Evolutionary conservation across 2,329 filamentous ascomycete species (phyloP).

Genomic region (Epichloe aotearoae): DNA sequence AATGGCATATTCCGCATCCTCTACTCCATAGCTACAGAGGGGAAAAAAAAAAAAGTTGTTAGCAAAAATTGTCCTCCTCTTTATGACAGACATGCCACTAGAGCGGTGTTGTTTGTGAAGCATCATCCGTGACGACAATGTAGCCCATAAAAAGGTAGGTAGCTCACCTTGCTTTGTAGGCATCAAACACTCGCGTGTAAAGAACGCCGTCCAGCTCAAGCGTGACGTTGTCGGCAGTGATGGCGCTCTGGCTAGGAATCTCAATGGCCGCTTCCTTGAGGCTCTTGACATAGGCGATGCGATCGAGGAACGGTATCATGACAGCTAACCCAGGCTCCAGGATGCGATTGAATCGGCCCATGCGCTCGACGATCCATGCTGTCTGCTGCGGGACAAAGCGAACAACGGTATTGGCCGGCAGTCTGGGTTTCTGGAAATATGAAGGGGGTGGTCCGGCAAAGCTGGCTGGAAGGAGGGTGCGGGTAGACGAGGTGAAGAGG

Average conservation of each 20-base stretch:
- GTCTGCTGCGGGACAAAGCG: conserved; percentile 99
- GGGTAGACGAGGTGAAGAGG: conserved; percentile 19
- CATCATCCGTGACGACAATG: too few relatives aligned
- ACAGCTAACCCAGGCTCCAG: conserved; percentile 84
- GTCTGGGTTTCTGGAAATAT: conserved; percentile 63
- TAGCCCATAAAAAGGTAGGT: neutral
- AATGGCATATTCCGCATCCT: conserved; percentile 97
- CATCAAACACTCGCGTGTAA: conserved; percentile 93
- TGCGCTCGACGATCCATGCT: conserved; percentile 98
- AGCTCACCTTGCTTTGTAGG: conserved; percentile 83
- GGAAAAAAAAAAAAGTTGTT: neutral
- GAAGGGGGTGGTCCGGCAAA: conserved; percentile 31
- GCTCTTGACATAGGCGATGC: conserved; percentile 95
- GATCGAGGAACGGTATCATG: conserved; percentile 79
- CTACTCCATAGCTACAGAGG: conserved; percentile 70
- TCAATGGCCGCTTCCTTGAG: conserved; percentile 93
- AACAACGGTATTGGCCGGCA: conserved; percentile 88
- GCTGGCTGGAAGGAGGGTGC: conserved; percentile 19
- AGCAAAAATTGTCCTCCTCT: neutral
- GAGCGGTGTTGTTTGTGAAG: neutral
- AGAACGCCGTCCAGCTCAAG: conserved; percentile 90
- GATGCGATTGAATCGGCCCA: conserved; percentile 95
- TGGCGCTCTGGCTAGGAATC: conserved; percentile 94
- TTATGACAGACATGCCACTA: neutral
- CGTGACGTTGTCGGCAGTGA: conserved; percentile 97